A percentile compares a stretch with the other conserved stretches of the same genome.
Evolutionary conservation across 2,329 filamentous ascomycete genomes (phyloP).

Genomic region (Helotiales sp.): DNA sequence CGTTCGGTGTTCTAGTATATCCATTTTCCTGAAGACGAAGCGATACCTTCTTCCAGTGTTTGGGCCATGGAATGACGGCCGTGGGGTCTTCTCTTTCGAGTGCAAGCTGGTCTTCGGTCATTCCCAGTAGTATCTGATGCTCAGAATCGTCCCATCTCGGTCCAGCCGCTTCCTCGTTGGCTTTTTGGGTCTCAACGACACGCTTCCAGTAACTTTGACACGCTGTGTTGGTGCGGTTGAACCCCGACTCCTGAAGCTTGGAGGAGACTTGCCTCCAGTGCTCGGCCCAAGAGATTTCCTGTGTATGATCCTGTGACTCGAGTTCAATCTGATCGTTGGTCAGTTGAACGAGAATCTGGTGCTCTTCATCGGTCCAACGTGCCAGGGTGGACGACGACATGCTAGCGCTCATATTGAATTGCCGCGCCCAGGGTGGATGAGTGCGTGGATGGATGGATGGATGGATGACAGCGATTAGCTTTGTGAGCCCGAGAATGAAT

Average conservation of each 20-base stretch:
- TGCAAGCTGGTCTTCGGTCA: conserved; percentile 23
- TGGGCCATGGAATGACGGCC: conserved; percentile 19
- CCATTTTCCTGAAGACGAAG: conserved; percentile 16
- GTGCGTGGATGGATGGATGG: background rate
- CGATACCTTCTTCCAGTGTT: conserved; percentile 24
- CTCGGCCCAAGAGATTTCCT: conserved; percentile 20
- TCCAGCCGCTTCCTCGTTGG: conserved; percentile 22
- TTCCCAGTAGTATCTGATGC: conserved; percentile 19
- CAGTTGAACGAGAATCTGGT: conserved; percentile 19
- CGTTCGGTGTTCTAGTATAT: conserved; percentile 14
- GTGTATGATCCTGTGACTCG: conserved; percentile 17
- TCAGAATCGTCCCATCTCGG: conserved; percentile 24
- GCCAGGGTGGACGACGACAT: conserved; percentile 2
- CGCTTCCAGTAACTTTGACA: conserved; percentile 24
- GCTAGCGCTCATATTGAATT: conserved; percentile 11
- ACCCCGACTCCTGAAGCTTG: conserved; percentile 8
- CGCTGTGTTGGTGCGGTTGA: conserved; percentile 12
- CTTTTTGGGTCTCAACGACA: conserved; percentile 13
- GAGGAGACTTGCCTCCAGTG: conserved; percentile 18
- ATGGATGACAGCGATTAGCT: background rate
- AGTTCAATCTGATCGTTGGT: conserved; percentile 26
- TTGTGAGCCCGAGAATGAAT: background rate
- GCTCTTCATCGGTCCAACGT: conserved; percentile 25
- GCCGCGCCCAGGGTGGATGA: background rate
- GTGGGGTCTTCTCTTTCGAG: conserved; percentile 13